Percentiles rank a stretch among this genome's conserved stretches.
These are phyloP conservation scores for Coemansia sp. DNA, from an alignment of 192 early-diverging fungal genomes.

Conservation along the genomic window DNA sequence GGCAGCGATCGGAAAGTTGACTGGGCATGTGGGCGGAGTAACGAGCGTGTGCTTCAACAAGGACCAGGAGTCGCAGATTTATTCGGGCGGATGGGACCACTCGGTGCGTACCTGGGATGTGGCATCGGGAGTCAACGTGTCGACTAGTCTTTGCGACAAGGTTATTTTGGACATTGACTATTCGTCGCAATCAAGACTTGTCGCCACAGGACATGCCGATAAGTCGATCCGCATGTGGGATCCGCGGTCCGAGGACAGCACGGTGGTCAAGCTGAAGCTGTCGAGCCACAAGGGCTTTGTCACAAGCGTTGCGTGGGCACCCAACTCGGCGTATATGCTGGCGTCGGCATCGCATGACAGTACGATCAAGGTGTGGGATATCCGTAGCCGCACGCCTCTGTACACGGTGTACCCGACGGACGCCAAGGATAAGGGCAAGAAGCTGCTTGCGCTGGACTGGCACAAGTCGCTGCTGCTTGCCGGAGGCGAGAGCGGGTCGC, in stretches of 20 bases:
- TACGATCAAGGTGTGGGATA: conserved; percentile 90
- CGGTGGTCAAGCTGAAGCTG: conserved; percentile 73
- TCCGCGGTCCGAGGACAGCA: conserved; percentile 69
- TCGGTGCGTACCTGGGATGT: conserved; percentile 89
- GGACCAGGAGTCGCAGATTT: conserved; percentile 61
- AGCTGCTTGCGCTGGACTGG: conserved; percentile 51
- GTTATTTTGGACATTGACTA: conserved; percentile 73
- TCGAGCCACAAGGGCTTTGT: conserved; percentile 81
- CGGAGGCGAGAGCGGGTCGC: conserved; percentile 48
- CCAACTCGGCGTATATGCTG: conserved; percentile 67
- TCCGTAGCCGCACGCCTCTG: conserved; percentile 79
- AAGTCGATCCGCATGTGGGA: conserved; percentile 86
- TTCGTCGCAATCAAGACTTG: conserved; percentile 61
- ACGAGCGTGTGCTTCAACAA: conserved; percentile 68
- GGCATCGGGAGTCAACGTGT: conserved; percentile 64
- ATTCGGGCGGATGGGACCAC: conserved; percentile 92
- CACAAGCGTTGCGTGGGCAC: conserved; percentile 79
- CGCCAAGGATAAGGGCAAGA: conserved; percentile 42
- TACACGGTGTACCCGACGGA: conserved; percentile 61
- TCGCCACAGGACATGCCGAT: conserved; percentile 90
- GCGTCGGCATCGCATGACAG: conserved; percentile 85
- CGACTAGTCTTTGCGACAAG: conserved; percentile 89
- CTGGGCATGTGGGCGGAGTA: conserved; percentile 77
- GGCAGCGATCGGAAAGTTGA: conserved; percentile 47
- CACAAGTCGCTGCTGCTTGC: conserved; percentile 43